Base-by-base conservation (phyloP, 768 basidiomycete species). In the Brasilioporus rufonigricans region DNA sequence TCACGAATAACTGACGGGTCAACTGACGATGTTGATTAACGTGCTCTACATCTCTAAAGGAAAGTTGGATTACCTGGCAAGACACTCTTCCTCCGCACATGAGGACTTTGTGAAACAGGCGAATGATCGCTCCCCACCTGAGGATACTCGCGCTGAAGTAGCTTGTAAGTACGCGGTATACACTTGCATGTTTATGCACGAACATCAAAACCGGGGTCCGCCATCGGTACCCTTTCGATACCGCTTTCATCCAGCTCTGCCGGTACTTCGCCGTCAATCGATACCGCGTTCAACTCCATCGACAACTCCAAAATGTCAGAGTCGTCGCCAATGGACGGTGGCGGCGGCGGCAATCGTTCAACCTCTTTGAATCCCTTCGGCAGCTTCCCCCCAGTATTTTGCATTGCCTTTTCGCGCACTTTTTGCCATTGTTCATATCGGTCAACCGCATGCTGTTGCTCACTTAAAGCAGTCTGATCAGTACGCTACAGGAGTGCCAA, bases 51-150 rank as follows among this genome's bases (percentile, higher is more conserved):
- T 41, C 27, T 31, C n/a, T 51, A 45, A 51, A 50, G 41, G 44
- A 61, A 57, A 60, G 45, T 40, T 27, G 41, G 53, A 54, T 60
- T 70, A 91, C 91, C 88, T 75, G 93, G 95, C 57, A 98, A 78
- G 44, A 96, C 94, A 65, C 93, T 96, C 78, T 94, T 97, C 71
- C 96, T 82, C 63, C 96, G 85, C 32, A 95, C 84, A 73, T 99
- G 96, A 50, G 93, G 80, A 41, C 86, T 83, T 54, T 77, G 74
- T 51, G 80, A 73, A 59, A 78, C 71, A 29, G 83, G 76, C 44
- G 82, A 81, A 63, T 83, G 82, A 55, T 85, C 81, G 61, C 80
- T 74, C 56, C 80, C 81, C 50, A 86, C 75, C 62, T 87, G 87
- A 49, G 86, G 87, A 65, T 85, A 79, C 55, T 83, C 81, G 64